phyloP scores from a whole-genome alignment of 1,139 yeast genomes.

The Protomyces gravidus region DNA sequence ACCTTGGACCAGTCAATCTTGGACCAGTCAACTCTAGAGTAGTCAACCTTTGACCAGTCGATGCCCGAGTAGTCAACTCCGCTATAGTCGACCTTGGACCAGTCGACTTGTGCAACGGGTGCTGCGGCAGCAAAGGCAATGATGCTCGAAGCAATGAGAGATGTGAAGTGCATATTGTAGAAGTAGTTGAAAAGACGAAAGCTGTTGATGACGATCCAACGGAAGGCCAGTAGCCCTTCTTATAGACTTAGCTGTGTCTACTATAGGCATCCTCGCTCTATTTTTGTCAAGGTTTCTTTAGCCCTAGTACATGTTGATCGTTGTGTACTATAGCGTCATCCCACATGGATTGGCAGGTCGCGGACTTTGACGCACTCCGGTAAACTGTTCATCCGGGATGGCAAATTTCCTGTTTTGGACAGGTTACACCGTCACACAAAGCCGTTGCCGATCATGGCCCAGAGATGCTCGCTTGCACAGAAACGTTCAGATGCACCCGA shows the following conservation, averaged over 20 bases:
- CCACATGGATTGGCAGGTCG: neutral
- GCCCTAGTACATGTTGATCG: neutral
- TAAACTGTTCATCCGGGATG: neutral
- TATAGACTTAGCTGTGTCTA: neutral
- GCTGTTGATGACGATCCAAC: neutral
- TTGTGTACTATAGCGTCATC: neutral
- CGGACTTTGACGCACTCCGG: neutral
- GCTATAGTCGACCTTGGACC: neutral
- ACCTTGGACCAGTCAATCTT: slow-evolving; percentile 6
- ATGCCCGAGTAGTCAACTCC: neutral
- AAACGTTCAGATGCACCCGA: no score
- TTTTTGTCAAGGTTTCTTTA: no score
- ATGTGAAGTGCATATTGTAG: slow-evolving; percentile 16
- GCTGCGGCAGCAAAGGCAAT: neutral
- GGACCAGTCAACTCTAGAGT: slow-evolving; percentile 3
- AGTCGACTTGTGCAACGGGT: neutral
- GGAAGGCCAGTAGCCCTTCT: neutral
- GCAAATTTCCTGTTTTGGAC: neutral
- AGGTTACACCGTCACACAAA: no score
- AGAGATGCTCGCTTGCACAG: no score
- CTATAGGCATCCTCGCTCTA: no score
- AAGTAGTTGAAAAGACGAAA: neutral
- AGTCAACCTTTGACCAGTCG: neutral
- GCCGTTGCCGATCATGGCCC: no score
- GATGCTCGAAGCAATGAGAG: slow-evolving; percentile 1